phyloP scores from a whole-genome alignment of 2,329 filamentous ascomycete species.

The Sclerotiophoma versabilis region DNA sequence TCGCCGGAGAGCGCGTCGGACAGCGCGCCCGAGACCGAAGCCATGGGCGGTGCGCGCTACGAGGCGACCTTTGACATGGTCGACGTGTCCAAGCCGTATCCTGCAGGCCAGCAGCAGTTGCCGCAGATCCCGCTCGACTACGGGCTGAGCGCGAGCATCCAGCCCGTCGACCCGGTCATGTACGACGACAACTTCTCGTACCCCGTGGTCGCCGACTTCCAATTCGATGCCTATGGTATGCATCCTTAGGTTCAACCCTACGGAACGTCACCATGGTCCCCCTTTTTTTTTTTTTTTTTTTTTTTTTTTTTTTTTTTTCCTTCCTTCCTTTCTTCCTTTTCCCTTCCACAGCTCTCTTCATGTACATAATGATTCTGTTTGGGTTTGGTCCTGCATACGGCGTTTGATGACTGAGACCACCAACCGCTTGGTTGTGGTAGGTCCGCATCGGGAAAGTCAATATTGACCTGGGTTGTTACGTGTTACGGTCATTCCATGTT shows the following conservation, averaged over 20 bases:
- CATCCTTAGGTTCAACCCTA: slow-evolving; percentile 24
- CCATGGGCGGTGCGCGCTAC: neutral
- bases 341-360: neutral
- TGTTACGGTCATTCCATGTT: neutral
- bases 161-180: slow-evolving; percentile 28
- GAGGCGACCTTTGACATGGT: slow-evolving; percentile 1
- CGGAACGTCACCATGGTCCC: neutral
- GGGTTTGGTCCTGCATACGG: slow-evolving; percentile 5
- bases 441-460: slow-evolving; percentile 24
- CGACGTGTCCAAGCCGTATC: neutral
- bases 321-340: slow-evolving; percentile 5
- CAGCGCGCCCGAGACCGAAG: slow-evolving; percentile 14
- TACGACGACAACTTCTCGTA: slow-evolving; percentile 29
- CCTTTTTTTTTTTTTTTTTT: slow-evolving; percentile 1
- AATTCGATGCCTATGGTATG: slow-evolving; percentile 35
- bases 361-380: slow-evolving; percentile 6
- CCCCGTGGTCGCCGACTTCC: slow-evolving; percentile 29
- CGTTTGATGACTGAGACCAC: slow-evolving; percentile 36
- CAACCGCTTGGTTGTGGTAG: slow-evolving; percentile 33
- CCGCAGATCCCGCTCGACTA: slow-evolving; percentile 11
- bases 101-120: slow-evolving; percentile 12
- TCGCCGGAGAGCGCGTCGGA: slow-evolving; percentile 37
- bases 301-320: slow-evolving; percentile 12
- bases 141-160: slow-evolving; percentile 26
- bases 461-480: neutral